Evolutionary conservation across 768 basidiomycete genomes (phyloP), one percentile per base, ranked within the genome.

Genomic region (Mycena crocata): DNA sequence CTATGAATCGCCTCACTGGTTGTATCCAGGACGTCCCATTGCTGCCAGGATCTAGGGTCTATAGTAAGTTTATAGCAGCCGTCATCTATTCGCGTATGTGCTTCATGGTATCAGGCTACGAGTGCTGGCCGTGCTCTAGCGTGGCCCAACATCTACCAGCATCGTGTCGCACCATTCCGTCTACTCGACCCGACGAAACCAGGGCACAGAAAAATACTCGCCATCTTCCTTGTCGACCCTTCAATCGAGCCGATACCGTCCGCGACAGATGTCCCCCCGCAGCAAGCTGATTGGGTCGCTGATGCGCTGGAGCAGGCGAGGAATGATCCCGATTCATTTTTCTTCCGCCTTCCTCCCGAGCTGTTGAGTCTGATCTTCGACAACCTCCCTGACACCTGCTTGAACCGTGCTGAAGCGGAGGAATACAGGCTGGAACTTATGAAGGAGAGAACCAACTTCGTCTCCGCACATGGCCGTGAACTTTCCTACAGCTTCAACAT

Each of bases 151-250:
- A 64, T 77, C 14, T 80, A 77, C 61, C 81, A 82, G 55, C 79
- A 82, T 67, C 72, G 71, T 28, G 78, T 82, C 30, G 72, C 72
- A 30, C 73, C 80, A 9, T 83, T 83, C 69, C 56, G 71, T 35
- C 76, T 82, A 30, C 55, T 44, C 17, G 79, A 83, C 62, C 57
- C 62, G 1, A 69, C 75, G n/a, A 74, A 75, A 60, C 79, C 79
- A 0, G 82, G 81, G 8, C 73, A 79, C 57, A 75, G 80, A 32
- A 83, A 80, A 69, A 82, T 83, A 26, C 69, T 83, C 31, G 74
- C 74, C 9, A 71, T 82, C 56, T 80, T 80, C 71, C 77, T 83
- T 50, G 75, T 81, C 59, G 79, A 83, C 52, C 82, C 82, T 3
- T 64, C 71, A 10, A 55, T 70, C 14, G 52, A 64, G 0, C 70